Base-by-base conservation (phyloP, 768 basidiomycete genomes). In the Russula sp. region DNA sequence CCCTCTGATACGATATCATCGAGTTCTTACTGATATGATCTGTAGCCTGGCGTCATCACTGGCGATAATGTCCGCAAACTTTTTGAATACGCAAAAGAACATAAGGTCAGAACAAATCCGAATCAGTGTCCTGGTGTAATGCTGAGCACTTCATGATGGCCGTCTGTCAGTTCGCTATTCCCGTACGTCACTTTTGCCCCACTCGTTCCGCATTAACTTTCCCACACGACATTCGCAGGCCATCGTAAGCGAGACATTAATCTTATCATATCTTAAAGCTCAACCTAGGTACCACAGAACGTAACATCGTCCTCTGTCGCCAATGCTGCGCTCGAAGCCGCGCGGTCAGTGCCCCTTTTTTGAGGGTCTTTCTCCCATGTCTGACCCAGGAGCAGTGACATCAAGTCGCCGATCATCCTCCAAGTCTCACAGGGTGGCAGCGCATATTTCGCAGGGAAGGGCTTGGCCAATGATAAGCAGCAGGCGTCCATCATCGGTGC, bases 371-470 rank as follows among this genome's bases (percentile, higher is more conserved):
- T 22, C 14, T 16, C 34, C 57, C 66, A 18, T 50, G 31, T 40
- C 40, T 53, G 44, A 60, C n/a, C n/a, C 53, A 13, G 50, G 55
- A 61, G 63, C 70, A 92, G 92, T 68, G 97, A 98, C 75, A 84
- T 91, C 82, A 98, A 98, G 76, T 82, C 96, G 35, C 96, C 96
- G 63, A 94, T 99, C 78, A 98, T 99, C 77, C 79, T 98, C 71
- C 97, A 98, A 74, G 87, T 95, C 66, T 99, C 97, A 59, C 95
- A 99, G 75, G 97, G 97, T 61, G 97, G 97, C 71, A 83, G 85
- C 65, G 96, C 95, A 57, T 98, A 89, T 82, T 98, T 91, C 72
- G 93, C 93, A 50, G 97, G 97, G 66, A 99, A 99, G 77, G 96
- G 95, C 34, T 83, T 99, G 62, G 78, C 89, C 70, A 98, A 98